Conservation (phyloP, 768 basidiomycete genomes). For the Leccinum uliginosum region DNA sequence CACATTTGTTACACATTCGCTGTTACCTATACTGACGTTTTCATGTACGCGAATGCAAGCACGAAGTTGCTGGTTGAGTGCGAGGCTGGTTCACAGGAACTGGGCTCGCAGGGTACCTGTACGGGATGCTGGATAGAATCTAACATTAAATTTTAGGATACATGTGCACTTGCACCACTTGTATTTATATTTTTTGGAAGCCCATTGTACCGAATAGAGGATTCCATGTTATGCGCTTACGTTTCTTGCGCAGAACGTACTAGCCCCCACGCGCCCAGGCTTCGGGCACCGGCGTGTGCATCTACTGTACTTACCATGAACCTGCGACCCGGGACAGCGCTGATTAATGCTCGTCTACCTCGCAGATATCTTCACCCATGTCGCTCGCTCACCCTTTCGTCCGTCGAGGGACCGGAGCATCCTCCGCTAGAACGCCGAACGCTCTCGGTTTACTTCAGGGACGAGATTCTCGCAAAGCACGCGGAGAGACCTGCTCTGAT, state of each 20-base stretch:
- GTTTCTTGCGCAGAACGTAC: no score
- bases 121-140: no score
- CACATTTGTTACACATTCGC: constrained; percentile 18
- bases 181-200: no score
- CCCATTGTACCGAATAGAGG: no score
- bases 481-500: constrained; percentile 57
- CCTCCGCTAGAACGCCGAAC: constrained; percentile 56
- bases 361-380: constrained; percentile 10
- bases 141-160: no score
- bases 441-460: constrained; percentile 56
- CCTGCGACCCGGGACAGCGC: not conserved
- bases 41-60: not conserved
- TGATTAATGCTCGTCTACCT: not conserved
- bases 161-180: no score
- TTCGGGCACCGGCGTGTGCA: no score
- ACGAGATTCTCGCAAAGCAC: constrained; percentile 49
- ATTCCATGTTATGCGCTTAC: no score
- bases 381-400: constrained; percentile 42
- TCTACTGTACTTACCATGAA: no score
- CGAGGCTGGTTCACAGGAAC: not conserved
- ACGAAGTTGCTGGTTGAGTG: not conserved
- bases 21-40: constrained; percentile 21
- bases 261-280: no score
- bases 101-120: not conserved
- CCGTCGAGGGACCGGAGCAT: constrained; percentile 51